phyloP scores from a whole-genome alignment of 257 asterid species.

The Anisodus acutangulus region DNA sequence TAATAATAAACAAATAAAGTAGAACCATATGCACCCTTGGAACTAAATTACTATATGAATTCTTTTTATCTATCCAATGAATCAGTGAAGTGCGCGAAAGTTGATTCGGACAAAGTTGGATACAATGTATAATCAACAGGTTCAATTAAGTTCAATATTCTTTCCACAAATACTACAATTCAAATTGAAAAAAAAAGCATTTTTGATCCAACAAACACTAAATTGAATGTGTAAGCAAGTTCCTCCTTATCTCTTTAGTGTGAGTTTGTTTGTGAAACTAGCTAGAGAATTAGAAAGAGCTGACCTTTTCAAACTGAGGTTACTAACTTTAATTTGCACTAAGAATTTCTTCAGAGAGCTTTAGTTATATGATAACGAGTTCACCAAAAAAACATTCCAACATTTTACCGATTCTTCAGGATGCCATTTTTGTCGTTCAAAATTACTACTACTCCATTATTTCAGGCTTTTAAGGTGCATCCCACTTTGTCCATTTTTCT shows the following conservation, averaged over 20 bases:
- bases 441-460: background rate
- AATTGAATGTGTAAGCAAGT: background rate
- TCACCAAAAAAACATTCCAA: background rate
- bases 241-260: background rate
- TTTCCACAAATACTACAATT: too few species aligned
- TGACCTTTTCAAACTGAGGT: constrained; percentile 25
- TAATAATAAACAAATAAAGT: background rate
- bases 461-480: background rate
- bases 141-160: background rate
- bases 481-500: background rate
- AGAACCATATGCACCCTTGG: background rate
- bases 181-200: too few species aligned
- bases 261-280: background rate
- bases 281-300: background rate
- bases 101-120: background rate
- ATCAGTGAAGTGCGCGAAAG: background rate
- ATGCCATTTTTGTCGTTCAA: background rate
- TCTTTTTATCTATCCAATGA: background rate
- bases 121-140: background rate
- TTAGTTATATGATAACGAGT: background rate
- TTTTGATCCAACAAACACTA: background rate
- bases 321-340: background rate
- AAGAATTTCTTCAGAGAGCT: background rate
- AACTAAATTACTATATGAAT: background rate
- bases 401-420: constrained; percentile 12